These are phyloP conservation scores for Talinum fruticosum DNA, from an alignment of 148 eudicot genomes.

Conservation along the genomic window DNA sequence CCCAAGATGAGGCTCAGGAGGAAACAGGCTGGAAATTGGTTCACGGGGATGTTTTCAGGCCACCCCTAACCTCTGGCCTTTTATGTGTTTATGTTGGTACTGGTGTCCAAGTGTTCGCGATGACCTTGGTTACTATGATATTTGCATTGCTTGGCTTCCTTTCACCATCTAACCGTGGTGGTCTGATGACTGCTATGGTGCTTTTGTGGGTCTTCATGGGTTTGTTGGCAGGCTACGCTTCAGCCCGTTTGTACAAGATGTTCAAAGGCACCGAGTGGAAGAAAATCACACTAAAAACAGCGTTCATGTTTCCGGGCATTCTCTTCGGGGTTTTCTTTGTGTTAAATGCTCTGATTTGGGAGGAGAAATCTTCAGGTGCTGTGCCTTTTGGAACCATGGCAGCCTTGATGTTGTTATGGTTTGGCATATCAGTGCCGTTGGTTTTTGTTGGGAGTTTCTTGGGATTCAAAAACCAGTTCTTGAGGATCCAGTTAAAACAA, in stretches of 20 bases:
- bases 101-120: conserved; percentile 16
- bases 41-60: conserved; percentile 24
- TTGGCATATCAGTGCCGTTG: conserved; percentile 20
- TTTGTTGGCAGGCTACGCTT: conserved; percentile 15
- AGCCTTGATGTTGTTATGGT: conserved; percentile 20
- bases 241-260: conserved; percentile 20
- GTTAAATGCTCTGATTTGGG: conserved; percentile 17
- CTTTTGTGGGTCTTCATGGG: conserved; percentile 26
- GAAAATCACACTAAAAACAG: conserved; percentile 16
- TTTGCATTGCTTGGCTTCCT: conserved; percentile 24
- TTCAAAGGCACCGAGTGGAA: conserved; percentile 24
- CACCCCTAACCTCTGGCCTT: conserved; percentile 14
- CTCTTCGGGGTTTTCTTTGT: conserved; percentile 19
- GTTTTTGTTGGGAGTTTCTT: conserved; percentile 19
- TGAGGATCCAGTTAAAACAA: conserved; percentile 20
- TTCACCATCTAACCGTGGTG: conserved; percentile 23
- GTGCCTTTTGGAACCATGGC: conserved; percentile 20
- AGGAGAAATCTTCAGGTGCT: conserved; percentile 22
- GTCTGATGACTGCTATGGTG: conserved; percentile 22
- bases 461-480: conserved; percentile 17
- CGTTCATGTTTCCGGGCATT: conserved; percentile 19
- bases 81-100: conserved; percentile 22
- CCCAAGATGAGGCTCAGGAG: conserved; percentile 22
- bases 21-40: conserved; percentile 23
- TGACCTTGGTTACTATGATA: conserved; percentile 22